Base-by-base conservation (phyloP, 2,329 filamentous ascomycete genomes). In the Exophiala mesophila region DNA sequence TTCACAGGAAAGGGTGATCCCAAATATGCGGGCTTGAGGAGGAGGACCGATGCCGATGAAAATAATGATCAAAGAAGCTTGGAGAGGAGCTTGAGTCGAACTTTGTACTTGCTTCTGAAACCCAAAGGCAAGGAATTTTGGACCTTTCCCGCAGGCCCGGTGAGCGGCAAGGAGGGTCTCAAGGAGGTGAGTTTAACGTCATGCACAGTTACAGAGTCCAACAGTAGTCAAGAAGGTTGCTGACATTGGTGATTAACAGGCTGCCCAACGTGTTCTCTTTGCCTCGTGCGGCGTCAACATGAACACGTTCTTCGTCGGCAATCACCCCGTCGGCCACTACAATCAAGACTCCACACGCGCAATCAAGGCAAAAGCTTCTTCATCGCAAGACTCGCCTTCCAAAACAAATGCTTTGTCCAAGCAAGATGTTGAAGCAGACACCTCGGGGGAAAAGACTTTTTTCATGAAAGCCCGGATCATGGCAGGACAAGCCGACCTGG, bases 241-340 rank as follows among this genome's bases (percentile, higher is more conserved):
- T 41, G 18, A 29, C 21, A 2, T 12, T 10, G 7, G 5, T 9
- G 30, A 10, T 17, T 17, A 4, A 49, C 56, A 98, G 92, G 82
- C 86, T 32, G 88, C 90, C 26, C 78, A 88, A 60, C 78, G 88
- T 47, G 80, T 88, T 41, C 73, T 97, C 17, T 73, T 82, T 39
- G 75, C 86, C 57, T 73, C 87, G 3, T 88, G 83, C 7, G 92
- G 92, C 45, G 69, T 85, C 48, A 94, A 98, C 74, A 97, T 98
- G 89, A 97, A 97, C 72, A 96, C 88, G 41, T 98, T 92, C 89
- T 79, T 97, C 55, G 85, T 98, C 38, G 90, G 88, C 47, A 88
- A 88, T 57, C 84, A 85, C 45, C 92, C 92, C 8, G 77, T 96
- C 45, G 90, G 89, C 18, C 85, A 96, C 67, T 69, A 85, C 59